Evolutionary conservation across 169 alveolate species (phyloP).

Genomic region (Hammondia hammondi): DNA sequence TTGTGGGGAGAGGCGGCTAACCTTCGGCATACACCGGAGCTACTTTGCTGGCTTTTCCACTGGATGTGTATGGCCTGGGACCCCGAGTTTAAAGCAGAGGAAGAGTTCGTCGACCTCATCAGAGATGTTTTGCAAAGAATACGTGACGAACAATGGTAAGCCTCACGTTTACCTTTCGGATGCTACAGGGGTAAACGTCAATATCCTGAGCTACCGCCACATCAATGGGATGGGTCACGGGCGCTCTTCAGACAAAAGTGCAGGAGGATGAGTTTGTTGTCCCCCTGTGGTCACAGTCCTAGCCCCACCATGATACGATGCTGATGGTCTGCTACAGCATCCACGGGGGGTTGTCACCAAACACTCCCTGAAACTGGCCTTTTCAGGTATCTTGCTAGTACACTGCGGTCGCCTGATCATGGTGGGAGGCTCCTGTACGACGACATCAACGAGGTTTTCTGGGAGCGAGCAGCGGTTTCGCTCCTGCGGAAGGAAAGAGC

Average conservation of each 20-base stretch:
- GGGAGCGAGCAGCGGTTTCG: slow-evolving; percentile 50
- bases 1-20: slow-evolving; percentile 71
- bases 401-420: slow-evolving; percentile 68
- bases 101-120: slow-evolving; percentile 62
- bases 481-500: background rate
- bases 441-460: slow-evolving; percentile 67
- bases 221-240: background rate
- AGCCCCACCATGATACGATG: no score
- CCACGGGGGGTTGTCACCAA: background rate
- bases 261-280: background rate
- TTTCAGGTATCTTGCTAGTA: slow-evolving; percentile 57
- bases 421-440: slow-evolving; percentile 64
- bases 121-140: slow-evolving; percentile 64
- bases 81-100: slow-evolving; percentile 59
- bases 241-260: no score
- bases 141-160: slow-evolving; percentile 70
- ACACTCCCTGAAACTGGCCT: background rate
- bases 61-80: slow-evolving; percentile 71
- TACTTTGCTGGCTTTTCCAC: slow-evolving; percentile 66
- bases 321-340: no score
- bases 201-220: background rate
- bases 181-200: background rate
- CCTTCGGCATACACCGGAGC: slow-evolving; percentile 69
- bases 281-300: background rate
- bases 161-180: background rate